These are phyloP conservation scores for Ricinus communis DNA, from an alignment of 345 rosid genomes.

Conservation along the genomic window DNA sequence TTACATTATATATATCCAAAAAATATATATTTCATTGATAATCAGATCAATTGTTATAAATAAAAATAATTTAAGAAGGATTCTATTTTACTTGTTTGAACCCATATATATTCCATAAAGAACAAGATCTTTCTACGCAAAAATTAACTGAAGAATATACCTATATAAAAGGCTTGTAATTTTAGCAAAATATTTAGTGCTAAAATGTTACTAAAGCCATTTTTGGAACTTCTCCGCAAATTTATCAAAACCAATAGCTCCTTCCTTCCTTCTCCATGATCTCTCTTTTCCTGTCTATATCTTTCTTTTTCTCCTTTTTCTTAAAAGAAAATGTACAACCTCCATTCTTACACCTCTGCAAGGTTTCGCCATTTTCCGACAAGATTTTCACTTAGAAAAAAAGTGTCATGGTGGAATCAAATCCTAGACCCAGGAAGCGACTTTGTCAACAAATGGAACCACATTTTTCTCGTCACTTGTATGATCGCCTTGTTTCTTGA, in stretches of 20 bases:
- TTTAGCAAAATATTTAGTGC: no score
- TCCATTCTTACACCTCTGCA: not conserved
- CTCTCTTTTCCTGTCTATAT: not conserved
- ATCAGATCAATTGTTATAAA: no score
- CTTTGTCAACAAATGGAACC: not conserved
- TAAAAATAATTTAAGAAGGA: no score
- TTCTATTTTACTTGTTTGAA: no score
- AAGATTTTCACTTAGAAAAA: no score
- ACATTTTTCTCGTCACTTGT: not conserved
- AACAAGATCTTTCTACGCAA: no score
- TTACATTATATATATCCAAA: no score
- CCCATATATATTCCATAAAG: no score
- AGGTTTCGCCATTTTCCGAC: not conserved
- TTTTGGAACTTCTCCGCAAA: not conserved
- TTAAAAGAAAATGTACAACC: not conserved
- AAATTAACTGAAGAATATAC: no score
- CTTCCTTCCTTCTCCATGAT: not conserved
- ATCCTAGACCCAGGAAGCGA: not conserved
- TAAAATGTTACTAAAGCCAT: no score
- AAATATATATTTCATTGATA: no score
- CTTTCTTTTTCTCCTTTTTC: not conserved
- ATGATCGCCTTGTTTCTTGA: constrained; percentile 1
- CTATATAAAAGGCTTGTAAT: no score
- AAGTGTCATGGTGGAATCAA: not conserved
- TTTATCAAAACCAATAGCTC: not conserved